Base-by-base conservation (phyloP, 2,329 filamentous ascomycete species). In the Apiospora saccharicola region DNA sequence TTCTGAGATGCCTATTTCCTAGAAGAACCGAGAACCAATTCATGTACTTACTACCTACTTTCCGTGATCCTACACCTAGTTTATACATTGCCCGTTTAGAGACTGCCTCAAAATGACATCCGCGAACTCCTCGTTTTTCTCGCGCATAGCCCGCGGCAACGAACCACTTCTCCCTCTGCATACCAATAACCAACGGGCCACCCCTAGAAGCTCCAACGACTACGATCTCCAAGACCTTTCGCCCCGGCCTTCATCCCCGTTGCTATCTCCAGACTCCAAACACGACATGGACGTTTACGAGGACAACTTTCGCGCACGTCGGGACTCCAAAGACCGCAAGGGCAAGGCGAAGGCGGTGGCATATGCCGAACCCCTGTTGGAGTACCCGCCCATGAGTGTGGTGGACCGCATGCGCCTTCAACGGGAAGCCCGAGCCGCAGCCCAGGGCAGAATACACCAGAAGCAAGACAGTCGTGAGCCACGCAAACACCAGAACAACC, bases 221-320 rank as follows among this genome's bases (percentile, higher is more conserved):
- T 78, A 79, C 73, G 76, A 79, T 30, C 78, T 81, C 41, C 73
- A 75, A 68, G 78, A 80, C 46, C 74, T 81, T 24, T 80, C 78
- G 64, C 79, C 79, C 3, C 76, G 78, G 46, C 77, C 79, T 4
- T 79, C 79, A 37, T 74, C 78, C 68, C 75, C 78, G 8, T 73
- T 80, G 1, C 76, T 80, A 6, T 76, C 75, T 2, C 71, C 76
- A 49, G 74, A 73, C 6, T 19, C n/a, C 19, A 30, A 51, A 34
- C 53, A 30, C n/a, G 68, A 34, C 24, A 46, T 41, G 34, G 49
- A 68, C 26, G 13, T 30, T 13, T 46, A 30, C n/a, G 57, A 64
- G 3, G 34, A 37, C 57, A 19, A 41, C 22, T 41, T 34, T 5
- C 57, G 34, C 19, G 19, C 57, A 41, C n/a, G n/a, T n/a, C 47